A percentile compares a stretch with the other conserved stretches of the same genome.
Conservation (phyloP, 129 eudicot species). For the Gnaphalium uliginosum region DNA sequence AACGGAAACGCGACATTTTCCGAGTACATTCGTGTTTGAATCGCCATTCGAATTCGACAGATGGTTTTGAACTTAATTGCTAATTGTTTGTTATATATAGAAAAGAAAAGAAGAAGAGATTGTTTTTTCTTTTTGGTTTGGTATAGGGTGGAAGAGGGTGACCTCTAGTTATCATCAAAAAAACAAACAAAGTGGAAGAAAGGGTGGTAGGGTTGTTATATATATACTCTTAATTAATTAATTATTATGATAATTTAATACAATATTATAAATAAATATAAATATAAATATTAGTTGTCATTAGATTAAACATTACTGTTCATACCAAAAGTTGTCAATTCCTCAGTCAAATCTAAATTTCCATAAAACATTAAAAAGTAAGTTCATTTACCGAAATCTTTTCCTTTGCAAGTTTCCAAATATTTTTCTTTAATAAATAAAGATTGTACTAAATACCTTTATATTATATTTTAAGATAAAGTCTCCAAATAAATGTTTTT, state of each 20-base stretch:
- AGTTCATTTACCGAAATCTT: too few relatives aligned
- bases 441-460: too few relatives aligned
- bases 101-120: not conserved
- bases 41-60: conserved; percentile 45
- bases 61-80: conserved; percentile 6
- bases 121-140: conserved; percentile 27
- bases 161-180: conserved; percentile 38
- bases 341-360: too few relatives aligned
- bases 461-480: not conserved
- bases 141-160: conserved; percentile 34
- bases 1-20: conserved; percentile 55
- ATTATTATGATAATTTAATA: too few relatives aligned
- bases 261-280: too few relatives aligned
- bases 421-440: not conserved
- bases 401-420: not conserved
- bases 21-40: conserved; percentile 63
- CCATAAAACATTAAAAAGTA: too few relatives aligned
- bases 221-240: not conserved
- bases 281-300: not conserved
- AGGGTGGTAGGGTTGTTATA: conserved; percentile 29
- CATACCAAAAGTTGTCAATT: too few relatives aligned
- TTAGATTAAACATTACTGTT: too few relatives aligned
- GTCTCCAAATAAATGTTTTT: not conserved
- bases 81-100: not conserved
- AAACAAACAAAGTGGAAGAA: conserved; percentile 10